Evolutionary conservation across 2,329 filamentous ascomycete species (phyloP).

Genomic region (Teratosphaeria epicoccoides): DNA sequence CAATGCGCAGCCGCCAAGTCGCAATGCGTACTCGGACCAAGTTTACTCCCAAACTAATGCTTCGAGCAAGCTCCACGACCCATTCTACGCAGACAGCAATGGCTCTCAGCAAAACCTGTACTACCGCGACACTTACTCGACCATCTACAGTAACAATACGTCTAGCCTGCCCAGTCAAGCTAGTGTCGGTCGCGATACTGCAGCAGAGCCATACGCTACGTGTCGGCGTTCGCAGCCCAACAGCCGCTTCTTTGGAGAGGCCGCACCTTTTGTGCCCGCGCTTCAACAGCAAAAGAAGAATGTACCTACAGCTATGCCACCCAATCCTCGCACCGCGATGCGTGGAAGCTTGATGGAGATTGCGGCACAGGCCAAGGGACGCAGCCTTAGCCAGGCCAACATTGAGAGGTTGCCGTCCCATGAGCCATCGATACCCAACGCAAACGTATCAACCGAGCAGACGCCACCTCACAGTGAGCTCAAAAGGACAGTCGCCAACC

Average conservation of each 20-base stretch:
- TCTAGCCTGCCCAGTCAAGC: neutral
- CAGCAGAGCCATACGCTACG: neutral
- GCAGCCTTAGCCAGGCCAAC: conserved; percentile 16
- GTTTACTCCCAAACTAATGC: neutral
- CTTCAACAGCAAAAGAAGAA: neutral
- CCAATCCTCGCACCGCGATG: conserved; percentile 12
- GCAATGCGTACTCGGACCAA: neutral
- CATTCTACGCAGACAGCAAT: conserved; percentile 3
- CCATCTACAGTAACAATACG: neutral
- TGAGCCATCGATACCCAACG: neutral
- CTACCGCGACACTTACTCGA: neutral
- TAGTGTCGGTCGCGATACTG: neutral
- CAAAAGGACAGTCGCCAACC: conserved; percentile 5
- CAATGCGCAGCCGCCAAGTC: neutral
- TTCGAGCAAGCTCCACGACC: conserved; percentile 2
- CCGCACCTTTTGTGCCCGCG: neutral
- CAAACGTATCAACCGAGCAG: neutral
- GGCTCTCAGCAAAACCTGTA: neutral
- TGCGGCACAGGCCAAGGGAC: conserved; percentile 18
- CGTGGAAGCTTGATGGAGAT: conserved; percentile 22
- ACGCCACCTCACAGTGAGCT: conserved; percentile 1
- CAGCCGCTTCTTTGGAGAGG: neutral
- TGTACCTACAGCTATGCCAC: neutral
- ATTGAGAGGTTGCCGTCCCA: conserved; percentile 20
- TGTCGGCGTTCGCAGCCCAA: neutral